These are phyloP conservation scores for Xylaria acuta DNA, from an alignment of 495 filamentous ascomycete genomes.

Conservation along the genomic window DNA sequence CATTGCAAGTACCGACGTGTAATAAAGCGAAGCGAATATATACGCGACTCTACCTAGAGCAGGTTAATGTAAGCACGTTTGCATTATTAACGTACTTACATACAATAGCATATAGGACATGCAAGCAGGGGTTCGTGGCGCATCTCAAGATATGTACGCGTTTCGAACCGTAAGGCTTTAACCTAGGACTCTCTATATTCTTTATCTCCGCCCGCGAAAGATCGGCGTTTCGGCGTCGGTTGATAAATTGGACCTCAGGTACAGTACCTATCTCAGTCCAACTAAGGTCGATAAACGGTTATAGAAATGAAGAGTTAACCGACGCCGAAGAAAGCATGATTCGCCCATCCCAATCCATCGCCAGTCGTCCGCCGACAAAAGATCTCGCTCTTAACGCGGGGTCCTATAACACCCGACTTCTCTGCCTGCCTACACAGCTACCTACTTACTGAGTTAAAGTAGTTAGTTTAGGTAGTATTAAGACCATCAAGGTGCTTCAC, in stretches of 20 bases:
- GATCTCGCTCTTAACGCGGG: conserved; percentile 4
- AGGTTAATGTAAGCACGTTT: background rate
- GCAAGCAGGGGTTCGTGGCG: background rate
- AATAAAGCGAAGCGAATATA: background rate
- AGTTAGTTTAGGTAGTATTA: too few species aligned
- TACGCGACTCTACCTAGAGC: background rate
- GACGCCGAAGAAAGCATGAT: background rate
- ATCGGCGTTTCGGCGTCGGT: background rate
- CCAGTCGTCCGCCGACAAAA: background rate
- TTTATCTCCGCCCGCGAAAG: background rate
- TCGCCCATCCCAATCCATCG: background rate
- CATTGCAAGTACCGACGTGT: background rate
- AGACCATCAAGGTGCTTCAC: background rate
- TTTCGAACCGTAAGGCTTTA: background rate
- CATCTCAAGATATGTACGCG: background rate
- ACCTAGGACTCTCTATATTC: background rate
- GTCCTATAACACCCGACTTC: background rate
- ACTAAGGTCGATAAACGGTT: too few species aligned
- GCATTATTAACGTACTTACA: too few species aligned
- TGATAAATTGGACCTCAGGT: too few species aligned
- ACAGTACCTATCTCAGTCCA: too few species aligned
- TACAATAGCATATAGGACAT: background rate
- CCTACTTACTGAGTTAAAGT: too few species aligned
- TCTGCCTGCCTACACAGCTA: too few species aligned
- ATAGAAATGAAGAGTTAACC: background rate